These are phyloP conservation scores for Aristolochia californica DNA, from an alignment of 164 flowering plant genomes.

Conservation along the genomic window DNA sequence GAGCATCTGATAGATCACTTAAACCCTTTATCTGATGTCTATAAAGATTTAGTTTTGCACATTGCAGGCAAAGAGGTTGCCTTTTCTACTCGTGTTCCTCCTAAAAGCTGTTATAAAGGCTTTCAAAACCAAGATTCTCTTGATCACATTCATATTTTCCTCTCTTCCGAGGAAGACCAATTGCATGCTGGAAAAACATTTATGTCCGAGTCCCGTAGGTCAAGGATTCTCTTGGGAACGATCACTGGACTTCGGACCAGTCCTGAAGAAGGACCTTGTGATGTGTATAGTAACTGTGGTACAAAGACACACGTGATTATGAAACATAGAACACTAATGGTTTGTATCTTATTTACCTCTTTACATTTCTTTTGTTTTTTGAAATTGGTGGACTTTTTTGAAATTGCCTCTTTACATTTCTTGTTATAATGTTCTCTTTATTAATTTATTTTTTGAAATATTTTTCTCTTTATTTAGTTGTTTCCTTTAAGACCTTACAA, in stretches of 20 bases:
- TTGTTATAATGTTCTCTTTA: background rate
- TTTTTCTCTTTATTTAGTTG: no score
- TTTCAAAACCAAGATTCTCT: conserved; percentile 34
- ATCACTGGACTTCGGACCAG: conserved; percentile 65
- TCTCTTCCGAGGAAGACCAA: conserved; percentile 29
- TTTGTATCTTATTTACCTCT: conserved; percentile 27
- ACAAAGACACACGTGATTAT: conserved; percentile 70
- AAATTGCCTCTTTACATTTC: conserved; percentile 2
- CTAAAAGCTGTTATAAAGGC: conserved; percentile 27
- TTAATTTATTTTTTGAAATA: background rate
- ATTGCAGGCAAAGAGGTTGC: conserved; percentile 69
- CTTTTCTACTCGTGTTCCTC: conserved; percentile 60
- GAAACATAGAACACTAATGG: conserved; percentile 86
- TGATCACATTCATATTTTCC: conserved; percentile 74
- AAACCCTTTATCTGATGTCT: conserved; percentile 41
- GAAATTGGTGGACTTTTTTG: no score
- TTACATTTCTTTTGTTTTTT: background rate
- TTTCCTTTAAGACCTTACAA: no score
- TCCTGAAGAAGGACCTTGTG: conserved; percentile 75
- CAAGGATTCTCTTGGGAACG: conserved; percentile 46
- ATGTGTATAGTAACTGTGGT: conserved; percentile 50
- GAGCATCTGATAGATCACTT: conserved; percentile 7
- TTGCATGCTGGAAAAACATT: conserved; percentile 2
- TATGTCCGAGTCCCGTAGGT: conserved; percentile 15
- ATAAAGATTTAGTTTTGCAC: conserved; percentile 71